A percentile compares a stretch with the other conserved stretches of the same genome.
Conservation (phyloP, 176 grass and related monocot species). For the Triticum turgidum region DNA sequence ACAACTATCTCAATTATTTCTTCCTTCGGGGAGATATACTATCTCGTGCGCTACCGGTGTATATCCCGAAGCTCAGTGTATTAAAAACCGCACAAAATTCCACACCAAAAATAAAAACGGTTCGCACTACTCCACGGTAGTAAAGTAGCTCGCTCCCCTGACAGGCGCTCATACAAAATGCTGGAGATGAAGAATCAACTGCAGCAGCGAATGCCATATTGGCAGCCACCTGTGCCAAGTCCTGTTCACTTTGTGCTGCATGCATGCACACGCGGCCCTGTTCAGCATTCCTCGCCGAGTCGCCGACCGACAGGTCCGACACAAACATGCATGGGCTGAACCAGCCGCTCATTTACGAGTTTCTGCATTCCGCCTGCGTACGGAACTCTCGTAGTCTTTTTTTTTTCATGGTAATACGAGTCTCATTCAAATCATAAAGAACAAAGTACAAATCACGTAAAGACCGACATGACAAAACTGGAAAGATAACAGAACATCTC, state of each 20-base stretch:
- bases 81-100: background rate
- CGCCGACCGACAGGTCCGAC: conserved; percentile 8
- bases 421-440: too few species aligned
- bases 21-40: too few species aligned
- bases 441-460: too few species aligned
- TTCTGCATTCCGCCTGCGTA: background rate
- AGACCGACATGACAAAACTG: too few species aligned
- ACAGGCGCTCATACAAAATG: background rate
- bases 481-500: too few species aligned
- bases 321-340: background rate
- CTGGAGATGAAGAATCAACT: background rate
- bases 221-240: background rate
- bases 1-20: too few species aligned
- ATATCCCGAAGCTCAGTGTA: background rate
- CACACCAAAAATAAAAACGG: background rate
- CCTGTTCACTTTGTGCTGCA: background rate
- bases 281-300: background rate
- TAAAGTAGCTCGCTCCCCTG: background rate
- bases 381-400: background rate
- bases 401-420: too few species aligned
- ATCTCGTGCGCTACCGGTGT: too few species aligned
- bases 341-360: background rate
- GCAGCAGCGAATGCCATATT: background rate
- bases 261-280: conserved; percentile 1
- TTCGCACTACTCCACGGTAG: background rate